phyloP scores from a whole-genome alignment of 192 early-diverging fungal species.

The Coemansia umbellata region DNA sequence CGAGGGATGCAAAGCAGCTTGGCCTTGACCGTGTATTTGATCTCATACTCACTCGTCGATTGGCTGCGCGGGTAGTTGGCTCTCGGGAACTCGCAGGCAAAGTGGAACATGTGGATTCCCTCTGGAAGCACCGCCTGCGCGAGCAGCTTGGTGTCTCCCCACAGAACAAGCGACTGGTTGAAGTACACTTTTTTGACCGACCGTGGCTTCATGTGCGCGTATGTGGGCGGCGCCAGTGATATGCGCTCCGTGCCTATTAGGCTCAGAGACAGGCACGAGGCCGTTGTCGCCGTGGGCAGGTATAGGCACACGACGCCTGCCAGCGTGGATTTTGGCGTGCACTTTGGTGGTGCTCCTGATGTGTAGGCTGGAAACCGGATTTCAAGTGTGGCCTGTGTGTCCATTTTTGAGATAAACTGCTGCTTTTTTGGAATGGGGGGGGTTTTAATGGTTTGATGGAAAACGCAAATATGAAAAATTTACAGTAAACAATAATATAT shows the following conservation, averaged over 20 bases:
- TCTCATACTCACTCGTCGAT: constrained; percentile 28
- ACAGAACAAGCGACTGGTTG: constrained; percentile 34
- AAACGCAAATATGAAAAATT: no score
- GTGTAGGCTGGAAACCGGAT: constrained; percentile 48
- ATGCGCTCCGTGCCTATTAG: constrained; percentile 38
- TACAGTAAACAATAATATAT: no score
- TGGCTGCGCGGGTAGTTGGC: constrained; percentile 45
- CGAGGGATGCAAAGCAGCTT: constrained; percentile 4
- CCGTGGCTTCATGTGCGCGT: constrained; percentile 12
- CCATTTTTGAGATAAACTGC: background rate
- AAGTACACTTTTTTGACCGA: constrained; percentile 40
- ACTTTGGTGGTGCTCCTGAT: constrained; percentile 32
- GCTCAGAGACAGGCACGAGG: constrained; percentile 26
- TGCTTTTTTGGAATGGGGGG: no score
- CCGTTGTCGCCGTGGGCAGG: constrained; percentile 5
- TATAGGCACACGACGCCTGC: constrained; percentile 41
- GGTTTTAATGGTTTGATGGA: no score
- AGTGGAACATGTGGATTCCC: constrained; percentile 49
- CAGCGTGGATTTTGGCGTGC: constrained; percentile 40
- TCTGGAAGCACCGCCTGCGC: background rate
- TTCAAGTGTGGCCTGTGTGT: constrained; percentile 15
- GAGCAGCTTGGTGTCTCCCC: constrained; percentile 37
- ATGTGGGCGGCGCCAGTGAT: constrained; percentile 29
- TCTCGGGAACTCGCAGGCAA: constrained; percentile 47
- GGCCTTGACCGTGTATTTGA: constrained; percentile 36